A percentile compares a stretch with the other conserved stretches of the same genome.
These are phyloP conservation scores for Spathaspora arborariae DNA, from an alignment of 805 yeast species.

Conservation along the genomic window DNA sequence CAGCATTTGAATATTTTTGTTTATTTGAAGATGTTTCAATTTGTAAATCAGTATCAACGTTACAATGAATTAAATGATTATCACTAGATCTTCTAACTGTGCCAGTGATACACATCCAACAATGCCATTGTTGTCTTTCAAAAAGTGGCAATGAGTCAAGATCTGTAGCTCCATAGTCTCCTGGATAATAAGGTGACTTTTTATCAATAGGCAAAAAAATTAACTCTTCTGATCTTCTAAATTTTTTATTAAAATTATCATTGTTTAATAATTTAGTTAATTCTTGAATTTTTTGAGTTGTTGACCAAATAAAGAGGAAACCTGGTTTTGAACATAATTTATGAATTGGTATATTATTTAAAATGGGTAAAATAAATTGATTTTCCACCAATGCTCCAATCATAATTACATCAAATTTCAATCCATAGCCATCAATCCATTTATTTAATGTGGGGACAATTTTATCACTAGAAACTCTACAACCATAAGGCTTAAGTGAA, in stretches of 20 bases:
- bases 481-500: slow-evolving; percentile 65
- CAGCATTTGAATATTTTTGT: slow-evolving; percentile 14
- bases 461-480: slow-evolving; percentile 46
- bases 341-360: slow-evolving; percentile 66
- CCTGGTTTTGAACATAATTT: slow-evolving; percentile 82
- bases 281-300: slow-evolving; percentile 66
- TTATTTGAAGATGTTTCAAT: slow-evolving; percentile 43
- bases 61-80: slow-evolving; percentile 83
- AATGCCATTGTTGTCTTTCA: slow-evolving; percentile 86
- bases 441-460: slow-evolving; percentile 54
- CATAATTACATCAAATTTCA: slow-evolving; percentile 87
- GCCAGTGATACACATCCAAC: slow-evolving; percentile 97
- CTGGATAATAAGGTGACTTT: slow-evolving; percentile 63
- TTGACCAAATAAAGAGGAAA: slow-evolving; percentile 82
- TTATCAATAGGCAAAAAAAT: slow-evolving; percentile 73
- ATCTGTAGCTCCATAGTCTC: slow-evolving; percentile 29
- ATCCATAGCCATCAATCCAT: slow-evolving; percentile 57
- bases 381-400: slow-evolving; percentile 80
- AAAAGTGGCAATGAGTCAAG: slow-evolving; percentile 34
- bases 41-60: slow-evolving; percentile 83
- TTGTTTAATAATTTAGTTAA: slow-evolving; percentile 50
- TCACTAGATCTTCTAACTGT: slow-evolving; percentile 86
- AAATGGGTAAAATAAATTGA: slow-evolving; percentile 59
- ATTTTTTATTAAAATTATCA: slow-evolving; percentile 54
- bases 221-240: slow-evolving; percentile 85